Evolutionary conservation across 371 early-diverging fungal genomes (phyloP), one percentile per base, ranked within the genome.

Genomic region (Mucor ambiguus): DNA sequence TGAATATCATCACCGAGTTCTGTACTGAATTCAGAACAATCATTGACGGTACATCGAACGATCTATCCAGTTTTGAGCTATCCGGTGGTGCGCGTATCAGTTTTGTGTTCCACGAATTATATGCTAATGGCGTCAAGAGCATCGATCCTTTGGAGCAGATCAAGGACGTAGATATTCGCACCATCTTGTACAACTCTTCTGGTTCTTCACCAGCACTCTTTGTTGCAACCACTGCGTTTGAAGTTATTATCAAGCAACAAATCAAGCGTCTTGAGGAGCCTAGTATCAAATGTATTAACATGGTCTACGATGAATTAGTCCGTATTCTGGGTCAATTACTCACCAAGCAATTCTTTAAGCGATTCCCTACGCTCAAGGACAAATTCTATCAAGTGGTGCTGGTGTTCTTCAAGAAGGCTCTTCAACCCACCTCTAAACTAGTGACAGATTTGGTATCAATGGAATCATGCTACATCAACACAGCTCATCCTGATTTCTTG

Each of bases 21-120:
- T 93, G 93, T 71, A 94, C 82, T 60, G 98, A 98, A 71, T 98
- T 96, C 83, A 89, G 95, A 54, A 91, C 95, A 16, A 86, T 96
- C 43, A 90, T 98, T 56, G 96, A 97, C 64, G 99, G 98, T 70
- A 96, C 93, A 61, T 91, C 97, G 6, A 89, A 92, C 57, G 98
- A 98, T 58, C 82, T 97, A 32, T 89, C 96, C 4, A 89, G 93
- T 44, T 93, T 90, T 78, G 99, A 99, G 80, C 84, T 99, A 5
- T 90, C 94, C 30, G 99, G 99, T 65, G 99, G 99, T 70, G 99
- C 99, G 4, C 93, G 99, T 73, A 95, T 99, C 61, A 90, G 93
- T 69, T 99, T 95, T 88, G 98, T 99, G 48, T 97, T 99, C 81
- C 98, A 99, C 77, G 96, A 96, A 71, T 89, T 98, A 49, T 99